Base-by-base conservation (phyloP, 768 basidiomycete genomes). In the Boletus huronensis region DNA sequence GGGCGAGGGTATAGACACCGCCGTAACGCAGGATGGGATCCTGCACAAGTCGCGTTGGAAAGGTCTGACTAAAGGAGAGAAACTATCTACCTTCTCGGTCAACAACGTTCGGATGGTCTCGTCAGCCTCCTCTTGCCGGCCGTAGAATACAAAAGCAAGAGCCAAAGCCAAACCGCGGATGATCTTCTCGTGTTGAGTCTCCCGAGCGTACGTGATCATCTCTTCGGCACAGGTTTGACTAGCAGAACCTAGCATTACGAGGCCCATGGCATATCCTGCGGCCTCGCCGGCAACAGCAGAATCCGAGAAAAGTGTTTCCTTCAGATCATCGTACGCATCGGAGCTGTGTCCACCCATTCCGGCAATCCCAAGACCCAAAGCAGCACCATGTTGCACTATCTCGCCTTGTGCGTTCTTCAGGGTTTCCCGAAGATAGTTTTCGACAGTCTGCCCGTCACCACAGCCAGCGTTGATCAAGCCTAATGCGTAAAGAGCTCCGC, bases 161-260 rank as follows among this genome's bases (percentile, higher is more conserved):
- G 96, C 96, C 62, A 99, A 81, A 7, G 95, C 91, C 50, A 99
- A 79, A 59, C 94, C 94, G 42, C 97, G 87, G 52, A 98, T 98
- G 65, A 98, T 98, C 77, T 98, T 99, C 77, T 99, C 97, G 68
- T 98, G 97, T 65, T 97, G 93, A 2, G 97, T 99, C 68, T 99
- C 97, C 52, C 89, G 83, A 28, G 97, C 94, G 66, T 99, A 99
- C 49, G 87, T 82, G 53, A 98, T 76, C 96, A 98, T 98, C 74
- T 99, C 97, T 28, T 90, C 87, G 34, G 93, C 83, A 50, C 85
- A 83, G 35, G 83, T 85, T 28, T 79, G 76, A 40, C 85, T 85
- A 16, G 84, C 94, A 3, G 93, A 94, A n/a, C 94, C 97, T 6
- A 99, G 81, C 95, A 98, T 98, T 66, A 98, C 83, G 50, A 99